Evolutionary conservation across 2,329 filamentous ascomycete species (phyloP).

Genomic region (Aspergillus novofumigatus): DNA sequence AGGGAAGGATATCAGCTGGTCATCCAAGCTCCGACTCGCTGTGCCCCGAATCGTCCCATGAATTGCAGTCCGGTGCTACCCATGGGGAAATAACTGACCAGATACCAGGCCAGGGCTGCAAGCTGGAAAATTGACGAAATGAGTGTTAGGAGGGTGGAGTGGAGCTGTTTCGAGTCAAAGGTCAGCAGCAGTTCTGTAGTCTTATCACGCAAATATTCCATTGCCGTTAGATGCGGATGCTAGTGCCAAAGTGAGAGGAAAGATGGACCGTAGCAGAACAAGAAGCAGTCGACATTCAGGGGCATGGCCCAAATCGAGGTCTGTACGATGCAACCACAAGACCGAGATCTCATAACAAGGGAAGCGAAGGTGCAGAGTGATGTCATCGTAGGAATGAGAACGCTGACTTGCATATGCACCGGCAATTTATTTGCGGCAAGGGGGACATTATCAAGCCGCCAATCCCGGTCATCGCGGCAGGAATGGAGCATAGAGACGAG

Average conservation of each 20-base stretch:
- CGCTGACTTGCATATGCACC: not conserved
- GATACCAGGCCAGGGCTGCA: constrained; percentile 81
- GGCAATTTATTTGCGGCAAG: not conserved
- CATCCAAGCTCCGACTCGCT: constrained; percentile 84
- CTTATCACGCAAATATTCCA: not conserved
- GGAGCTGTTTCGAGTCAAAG: constrained; percentile 56
- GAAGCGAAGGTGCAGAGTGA: constrained; percentile 1
- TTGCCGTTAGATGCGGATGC: not conserved
- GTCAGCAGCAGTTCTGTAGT: constrained; percentile 15
- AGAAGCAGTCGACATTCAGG: not conserved
- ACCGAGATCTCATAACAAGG: not conserved
- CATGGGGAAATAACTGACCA: constrained; percentile 98
- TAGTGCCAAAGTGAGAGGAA: not conserved
- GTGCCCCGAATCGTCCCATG: constrained; percentile 79
- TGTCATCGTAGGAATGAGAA: constrained; percentile 7
- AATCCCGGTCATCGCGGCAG: not conserved
- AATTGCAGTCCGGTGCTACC: constrained; percentile 82
- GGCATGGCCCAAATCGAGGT: not conserved
- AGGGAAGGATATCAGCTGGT: constrained; percentile 51
- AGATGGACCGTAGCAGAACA: not conserved
- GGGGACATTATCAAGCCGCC: not conserved
- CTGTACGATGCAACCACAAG: not conserved
- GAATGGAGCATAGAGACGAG: constrained; percentile 9
- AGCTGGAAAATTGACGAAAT: constrained; percentile 80
- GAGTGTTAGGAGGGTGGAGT: constrained; percentile 78